phyloP scores from a whole-genome alignment of 805 yeast genomes.

The Jamesozyma gamospora region DNA sequence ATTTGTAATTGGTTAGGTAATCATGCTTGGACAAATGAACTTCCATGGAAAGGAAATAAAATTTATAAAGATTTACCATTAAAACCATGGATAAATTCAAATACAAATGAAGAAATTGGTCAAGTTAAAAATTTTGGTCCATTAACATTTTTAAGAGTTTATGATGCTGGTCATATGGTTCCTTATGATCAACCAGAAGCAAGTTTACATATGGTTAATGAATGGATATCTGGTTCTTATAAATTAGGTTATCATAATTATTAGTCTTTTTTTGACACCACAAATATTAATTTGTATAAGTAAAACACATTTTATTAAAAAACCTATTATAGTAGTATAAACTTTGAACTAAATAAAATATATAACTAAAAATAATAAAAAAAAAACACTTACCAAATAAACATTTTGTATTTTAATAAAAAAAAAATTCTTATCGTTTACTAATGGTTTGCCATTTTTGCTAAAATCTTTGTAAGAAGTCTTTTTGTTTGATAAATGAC shows the following conservation, averaged over 20 bases:
- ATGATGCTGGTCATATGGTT: slow-evolving; percentile 87
- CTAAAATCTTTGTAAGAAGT: slow-evolving; percentile 11
- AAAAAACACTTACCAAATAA: too few species aligned
- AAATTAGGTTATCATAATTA: slow-evolving; percentile 6
- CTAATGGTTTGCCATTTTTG: slow-evolving; percentile 10
- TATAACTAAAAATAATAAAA: too few species aligned
- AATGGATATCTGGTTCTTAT: slow-evolving; percentile 54
- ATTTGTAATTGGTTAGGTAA: slow-evolving; percentile 92
- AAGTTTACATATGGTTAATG: slow-evolving; percentile 58
- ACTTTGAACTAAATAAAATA: too few species aligned
- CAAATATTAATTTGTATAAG: too few species aligned
- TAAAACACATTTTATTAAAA: too few species aligned
- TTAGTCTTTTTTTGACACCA: not conserved
- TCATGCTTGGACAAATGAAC: slow-evolving; percentile 65
- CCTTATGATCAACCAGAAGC: slow-evolving; percentile 78
- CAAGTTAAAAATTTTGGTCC: slow-evolving; percentile 61
- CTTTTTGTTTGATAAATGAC: slow-evolving; percentile 14
- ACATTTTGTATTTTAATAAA: too few species aligned
- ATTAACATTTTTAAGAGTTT: slow-evolving; percentile 69
- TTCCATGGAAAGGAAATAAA: slow-evolving; percentile 53
- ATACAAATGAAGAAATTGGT: slow-evolving; percentile 43
- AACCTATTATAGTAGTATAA: too few species aligned
- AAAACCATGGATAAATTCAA: slow-evolving; percentile 34
- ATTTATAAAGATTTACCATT: slow-evolving; percentile 36
- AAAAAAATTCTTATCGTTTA: too few species aligned